Evolutionary conservation across 805 yeast species (phyloP).

Genomic region (Blastobotrys peoriensis): DNA sequence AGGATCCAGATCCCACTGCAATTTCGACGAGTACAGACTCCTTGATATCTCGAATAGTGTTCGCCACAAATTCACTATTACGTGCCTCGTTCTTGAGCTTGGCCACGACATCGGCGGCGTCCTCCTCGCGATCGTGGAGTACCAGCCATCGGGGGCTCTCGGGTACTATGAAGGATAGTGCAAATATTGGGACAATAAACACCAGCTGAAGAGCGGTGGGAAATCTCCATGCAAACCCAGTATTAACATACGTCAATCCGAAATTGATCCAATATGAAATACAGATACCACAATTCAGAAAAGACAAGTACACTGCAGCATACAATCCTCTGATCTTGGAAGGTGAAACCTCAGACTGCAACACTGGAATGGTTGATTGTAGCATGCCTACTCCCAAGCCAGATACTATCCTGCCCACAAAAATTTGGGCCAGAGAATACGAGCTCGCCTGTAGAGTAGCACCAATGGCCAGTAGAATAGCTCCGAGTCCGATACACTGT

Average conservation of each 20-base stretch:
- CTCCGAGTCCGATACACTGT: slow-evolving; percentile 49
- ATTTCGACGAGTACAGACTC: slow-evolving; percentile 6
- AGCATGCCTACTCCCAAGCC: slow-evolving; percentile 71
- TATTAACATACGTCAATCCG: slow-evolving; percentile 1
- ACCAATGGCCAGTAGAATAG: slow-evolving; percentile 51
- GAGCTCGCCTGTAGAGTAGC: slow-evolving; percentile 53
- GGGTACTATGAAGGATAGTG: slow-evolving; percentile 5
- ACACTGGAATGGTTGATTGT: slow-evolving; percentile 71
- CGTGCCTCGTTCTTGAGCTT: slow-evolving; percentile 2
- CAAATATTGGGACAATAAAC: slow-evolving; percentile 33
- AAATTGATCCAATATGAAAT: slow-evolving; percentile 13
- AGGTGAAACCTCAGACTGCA: slow-evolving; percentile 67
- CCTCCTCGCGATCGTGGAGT: slow-evolving; percentile 3
- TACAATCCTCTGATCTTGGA: slow-evolving; percentile 58
- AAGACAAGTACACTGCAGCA: slow-evolving; percentile 60
- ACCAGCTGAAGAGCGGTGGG: slow-evolving; percentile 61
- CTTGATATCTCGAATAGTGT: slow-evolving; percentile 7
- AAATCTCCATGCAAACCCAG: slow-evolving; percentile 52
- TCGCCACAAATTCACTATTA: slow-evolving; percentile 1
- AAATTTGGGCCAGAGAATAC: slow-evolving; percentile 56
- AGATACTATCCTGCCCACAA: slow-evolving; percentile 61
- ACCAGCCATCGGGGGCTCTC: slow-evolving; percentile 14
- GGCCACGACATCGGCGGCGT: background rate
- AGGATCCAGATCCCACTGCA: too few relatives aligned
- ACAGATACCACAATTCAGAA: slow-evolving; percentile 41